These are phyloP conservation scores for Miamiensis avidus DNA, from an alignment of 169 alveolate species.

Conservation along the genomic window DNA sequence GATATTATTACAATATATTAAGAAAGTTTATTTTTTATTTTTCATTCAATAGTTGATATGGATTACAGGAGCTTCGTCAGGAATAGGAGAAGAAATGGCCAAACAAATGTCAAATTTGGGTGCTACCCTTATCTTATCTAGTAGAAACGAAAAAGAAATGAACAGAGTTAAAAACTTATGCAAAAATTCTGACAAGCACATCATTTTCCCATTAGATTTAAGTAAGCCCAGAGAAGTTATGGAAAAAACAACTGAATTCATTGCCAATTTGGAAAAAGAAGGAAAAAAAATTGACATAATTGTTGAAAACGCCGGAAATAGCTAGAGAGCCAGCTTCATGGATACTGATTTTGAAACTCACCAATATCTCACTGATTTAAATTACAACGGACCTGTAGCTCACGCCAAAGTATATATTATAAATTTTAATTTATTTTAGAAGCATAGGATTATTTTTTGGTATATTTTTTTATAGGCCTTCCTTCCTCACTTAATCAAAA, in stretches of 20 bases:
- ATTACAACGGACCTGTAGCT: constrained; percentile 24
- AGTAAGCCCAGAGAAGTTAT: constrained; percentile 13
- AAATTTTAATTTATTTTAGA: no score
- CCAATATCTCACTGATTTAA: constrained; percentile 4
- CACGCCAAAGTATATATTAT: constrained; percentile 3
- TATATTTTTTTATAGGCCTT: not conserved
- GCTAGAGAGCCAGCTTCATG: not conserved
- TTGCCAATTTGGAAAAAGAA: constrained; percentile 7
- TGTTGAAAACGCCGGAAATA: constrained; percentile 25
- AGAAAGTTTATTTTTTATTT: not conserved
- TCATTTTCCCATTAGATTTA: constrained; percentile 18
- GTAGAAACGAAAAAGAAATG: constrained; percentile 24
- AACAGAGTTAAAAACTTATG: constrained; percentile 4
- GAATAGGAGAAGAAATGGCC: constrained; percentile 40
- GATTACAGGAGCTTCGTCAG: constrained; percentile 49
- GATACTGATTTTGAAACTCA: constrained; percentile 18
- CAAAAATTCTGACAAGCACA: constrained; percentile 16
- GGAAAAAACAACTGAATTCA: constrained; percentile 4
- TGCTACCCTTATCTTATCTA: constrained; percentile 32
- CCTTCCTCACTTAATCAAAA: not conserved
- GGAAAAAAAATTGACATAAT: constrained; percentile 16
- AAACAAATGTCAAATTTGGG: constrained; percentile 24
- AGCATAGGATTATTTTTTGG: no score
- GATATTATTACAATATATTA: no score
- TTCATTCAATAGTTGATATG: not conserved